Base-by-base conservation (phyloP, 1,139 yeast species). In the Yamadazyma diospyri region DNA sequence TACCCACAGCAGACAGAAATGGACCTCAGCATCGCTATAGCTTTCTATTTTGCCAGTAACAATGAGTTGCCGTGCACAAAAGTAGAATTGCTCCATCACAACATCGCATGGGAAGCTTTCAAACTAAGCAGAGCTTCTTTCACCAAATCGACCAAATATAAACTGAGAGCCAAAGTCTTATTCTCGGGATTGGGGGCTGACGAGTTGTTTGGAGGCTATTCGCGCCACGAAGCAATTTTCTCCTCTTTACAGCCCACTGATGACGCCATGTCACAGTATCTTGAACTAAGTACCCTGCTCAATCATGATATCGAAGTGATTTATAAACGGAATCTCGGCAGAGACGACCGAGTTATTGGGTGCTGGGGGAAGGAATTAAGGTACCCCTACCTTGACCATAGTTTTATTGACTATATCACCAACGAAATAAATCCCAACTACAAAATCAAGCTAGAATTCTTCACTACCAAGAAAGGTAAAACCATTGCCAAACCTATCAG, bases 101-200 rank as follows among this genome's bases (percentile, higher is more conserved):
- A 26, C 5, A 37, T 51, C 2, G 30, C 35, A 3, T 63, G 53
- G 53, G 53, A 50, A 1, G 50, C 46, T 1, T 62, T 56, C 34
- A n/a, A 36, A 1, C 21, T 36, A 1, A 39, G 48, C 32, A 55
- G 46, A 16, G 30, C 35, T 3, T 16, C 20, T 1, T 51, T 43
- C 32, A 22, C 42, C 4, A 31, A 16, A 1, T 13, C 19, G 3
- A 29, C 21, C 2, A 33, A 29, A 1, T 79, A 76, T 45, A 45
- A 51, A 4, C 74, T 89, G 11, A 53, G 57, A 6, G 75, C 87
- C 8, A 76, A 78, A 43, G 95, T 89, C 0, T 58, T 89, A 8
- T 65, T 94, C 26, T 85, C 95, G 38, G 98, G 99, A 0, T 66
- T 92, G n/a, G 99, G 99, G 1, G 98, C 98, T 0, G 99, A 92